These are phyloP conservation scores for Pythium phragmiticola DNA, from an alignment of 352 stramenopile genomes.

Conservation along the genomic window DNA sequence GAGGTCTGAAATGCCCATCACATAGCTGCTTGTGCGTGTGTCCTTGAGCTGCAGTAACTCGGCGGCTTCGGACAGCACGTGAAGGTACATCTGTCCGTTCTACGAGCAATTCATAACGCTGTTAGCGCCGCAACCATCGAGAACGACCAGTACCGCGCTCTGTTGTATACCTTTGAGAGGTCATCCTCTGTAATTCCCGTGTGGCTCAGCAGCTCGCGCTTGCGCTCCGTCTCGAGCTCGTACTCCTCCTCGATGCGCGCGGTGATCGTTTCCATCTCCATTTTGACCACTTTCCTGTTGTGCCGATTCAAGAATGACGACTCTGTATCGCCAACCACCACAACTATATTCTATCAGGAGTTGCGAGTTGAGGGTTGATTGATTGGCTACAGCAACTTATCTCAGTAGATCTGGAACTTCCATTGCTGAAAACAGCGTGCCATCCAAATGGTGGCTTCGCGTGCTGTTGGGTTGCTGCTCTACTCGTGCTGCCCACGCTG, in stretches of 20 bases:
- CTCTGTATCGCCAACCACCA: background rate
- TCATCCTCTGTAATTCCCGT: slow-evolving; percentile 40
- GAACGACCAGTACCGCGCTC: background rate
- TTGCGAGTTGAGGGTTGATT: slow-evolving; percentile 17
- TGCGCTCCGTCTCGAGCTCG: slow-evolving; percentile 37
- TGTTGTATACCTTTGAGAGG: slow-evolving; percentile 37
- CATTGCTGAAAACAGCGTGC: background rate
- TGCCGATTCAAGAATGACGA: slow-evolving; percentile 12
- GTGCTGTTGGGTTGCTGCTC: background rate
- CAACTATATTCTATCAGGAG: background rate
- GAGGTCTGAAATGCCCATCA: slow-evolving; percentile 33
- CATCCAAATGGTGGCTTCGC: background rate
- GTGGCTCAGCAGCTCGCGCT: slow-evolving; percentile 29
- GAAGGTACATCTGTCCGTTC: slow-evolving; percentile 48
- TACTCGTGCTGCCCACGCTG: slow-evolving; percentile 28
- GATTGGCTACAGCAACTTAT: slow-evolving; percentile 13
- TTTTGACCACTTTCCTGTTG: slow-evolving; percentile 6
- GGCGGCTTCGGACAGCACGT: slow-evolving; percentile 45
- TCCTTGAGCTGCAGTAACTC: slow-evolving; percentile 42
- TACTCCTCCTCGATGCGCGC: slow-evolving; percentile 30
- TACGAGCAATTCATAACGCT: slow-evolving; percentile 6
- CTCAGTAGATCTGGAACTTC: slow-evolving; percentile 21
- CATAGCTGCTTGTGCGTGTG: slow-evolving; percentile 36
- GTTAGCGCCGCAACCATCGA: background rate
- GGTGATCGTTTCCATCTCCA: slow-evolving; percentile 24